Conservation (phyloP, 257 asterid genomes). For the Salvia splendens region DNA sequence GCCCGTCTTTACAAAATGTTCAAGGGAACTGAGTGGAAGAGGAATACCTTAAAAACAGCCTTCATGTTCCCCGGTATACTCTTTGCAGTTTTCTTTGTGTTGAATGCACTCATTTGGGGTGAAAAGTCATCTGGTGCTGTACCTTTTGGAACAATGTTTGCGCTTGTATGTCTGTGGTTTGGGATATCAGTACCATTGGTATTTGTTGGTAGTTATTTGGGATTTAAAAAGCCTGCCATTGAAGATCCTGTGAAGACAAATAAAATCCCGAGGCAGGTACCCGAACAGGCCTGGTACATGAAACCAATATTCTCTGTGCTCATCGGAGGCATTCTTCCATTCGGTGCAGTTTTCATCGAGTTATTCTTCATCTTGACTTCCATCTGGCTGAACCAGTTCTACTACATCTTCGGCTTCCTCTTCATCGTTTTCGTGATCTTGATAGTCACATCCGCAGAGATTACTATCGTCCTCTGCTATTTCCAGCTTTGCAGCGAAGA, state of each 20-base stretch:
- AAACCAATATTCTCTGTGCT: slow-evolving; percentile 74
- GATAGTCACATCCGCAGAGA: slow-evolving; percentile 80
- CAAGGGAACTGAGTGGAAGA: slow-evolving; percentile 83
- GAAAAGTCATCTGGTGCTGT: slow-evolving; percentile 90
- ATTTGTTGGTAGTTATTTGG: slow-evolving; percentile 82
- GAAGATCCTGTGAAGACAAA: slow-evolving; percentile 89
- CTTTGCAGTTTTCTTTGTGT: slow-evolving; percentile 64
- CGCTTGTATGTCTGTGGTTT: slow-evolving; percentile 83
- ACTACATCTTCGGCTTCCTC: slow-evolving; percentile 88
- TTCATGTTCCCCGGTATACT: slow-evolving; percentile 88
- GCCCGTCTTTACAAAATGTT: slow-evolving; percentile 81
- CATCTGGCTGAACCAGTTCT: slow-evolving; percentile 92
- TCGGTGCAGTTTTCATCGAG: slow-evolving; percentile 92
- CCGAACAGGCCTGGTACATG: slow-evolving; percentile 95
- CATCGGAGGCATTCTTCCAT: slow-evolving; percentile 86
- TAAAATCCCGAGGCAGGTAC: slow-evolving; percentile 81
- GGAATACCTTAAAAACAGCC: slow-evolving; percentile 78
- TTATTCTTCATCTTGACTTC: slow-evolving; percentile 88
- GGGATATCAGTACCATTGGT: slow-evolving; percentile 87
- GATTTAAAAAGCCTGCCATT: slow-evolving; percentile 69
- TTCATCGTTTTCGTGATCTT: slow-evolving; percentile 80
- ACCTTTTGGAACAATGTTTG: slow-evolving; percentile 85
- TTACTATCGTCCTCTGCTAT: slow-evolving; percentile 84
- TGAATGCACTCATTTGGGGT: slow-evolving; percentile 81
- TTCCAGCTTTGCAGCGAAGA: slow-evolving; percentile 94